Conservation (phyloP, 2,329 filamentous ascomycete genomes). For the Fulvia fulva region DNA sequence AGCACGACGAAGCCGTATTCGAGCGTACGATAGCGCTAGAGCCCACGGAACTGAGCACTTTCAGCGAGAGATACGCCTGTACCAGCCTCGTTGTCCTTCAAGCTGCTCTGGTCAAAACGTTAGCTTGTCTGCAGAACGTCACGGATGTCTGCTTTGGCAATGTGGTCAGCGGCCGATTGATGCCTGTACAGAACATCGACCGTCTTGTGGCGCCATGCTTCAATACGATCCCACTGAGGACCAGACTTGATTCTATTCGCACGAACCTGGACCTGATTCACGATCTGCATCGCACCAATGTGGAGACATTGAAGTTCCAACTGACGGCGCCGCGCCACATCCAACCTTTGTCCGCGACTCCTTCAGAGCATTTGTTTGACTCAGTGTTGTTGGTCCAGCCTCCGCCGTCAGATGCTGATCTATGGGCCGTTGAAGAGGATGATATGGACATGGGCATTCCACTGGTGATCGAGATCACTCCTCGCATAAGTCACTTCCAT, state of each 20-base stretch:
- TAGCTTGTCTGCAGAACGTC: slow-evolving; percentile 54
- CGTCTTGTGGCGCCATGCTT: slow-evolving; percentile 83
- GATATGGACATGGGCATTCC: slow-evolving; percentile 65
- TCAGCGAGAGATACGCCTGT: slow-evolving; percentile 51
- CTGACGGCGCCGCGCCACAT: slow-evolving; percentile 71
- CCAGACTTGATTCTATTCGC: slow-evolving; percentile 47
- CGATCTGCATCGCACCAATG: slow-evolving; percentile 58
- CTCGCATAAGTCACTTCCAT: slow-evolving; percentile 50
- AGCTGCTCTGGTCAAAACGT: slow-evolving; percentile 64
- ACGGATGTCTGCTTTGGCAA: slow-evolving; percentile 82
- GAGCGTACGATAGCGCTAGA: slow-evolving; percentile 5
- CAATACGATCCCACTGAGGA: slow-evolving; percentile 75
- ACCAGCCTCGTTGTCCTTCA: slow-evolving; percentile 65
- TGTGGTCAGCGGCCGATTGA: slow-evolving; percentile 72
- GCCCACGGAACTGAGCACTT: slow-evolving; percentile 43
- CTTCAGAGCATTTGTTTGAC: slow-evolving; percentile 65
- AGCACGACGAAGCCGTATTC: slow-evolving; percentile 4
- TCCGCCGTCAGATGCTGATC: slow-evolving; percentile 44
- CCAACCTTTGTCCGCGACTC: slow-evolving; percentile 48
- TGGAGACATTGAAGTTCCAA: slow-evolving; percentile 63
- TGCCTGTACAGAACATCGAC: slow-evolving; percentile 63
- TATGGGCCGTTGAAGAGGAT: slow-evolving; percentile 53
- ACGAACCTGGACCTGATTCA: slow-evolving; percentile 58
- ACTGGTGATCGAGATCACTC: slow-evolving; percentile 70
- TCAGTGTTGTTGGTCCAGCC: slow-evolving; percentile 77